A percentile compares a stretch with the other conserved stretches of the same genome.
phyloP scores from a whole-genome alignment of 2,329 filamentous ascomycete species.

The Beauveria asiatica region DNA sequence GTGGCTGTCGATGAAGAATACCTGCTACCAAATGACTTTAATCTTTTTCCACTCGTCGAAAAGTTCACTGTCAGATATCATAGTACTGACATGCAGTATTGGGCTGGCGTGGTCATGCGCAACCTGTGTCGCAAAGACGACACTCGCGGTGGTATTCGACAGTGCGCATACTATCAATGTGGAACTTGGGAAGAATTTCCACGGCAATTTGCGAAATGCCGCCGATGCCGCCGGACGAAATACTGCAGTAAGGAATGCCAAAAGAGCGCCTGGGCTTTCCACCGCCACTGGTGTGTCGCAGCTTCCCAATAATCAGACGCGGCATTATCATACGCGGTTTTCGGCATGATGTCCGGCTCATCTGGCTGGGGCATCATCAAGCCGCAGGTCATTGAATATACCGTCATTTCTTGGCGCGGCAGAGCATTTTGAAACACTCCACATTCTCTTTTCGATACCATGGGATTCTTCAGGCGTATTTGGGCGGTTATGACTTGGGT shows the following conservation, averaged over 20 bases:
- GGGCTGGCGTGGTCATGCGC: slow-evolving; percentile 97
- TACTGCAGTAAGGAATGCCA: slow-evolving; percentile 99
- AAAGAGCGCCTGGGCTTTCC: slow-evolving; percentile 97
- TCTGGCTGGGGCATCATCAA: slow-evolving; percentile 1
- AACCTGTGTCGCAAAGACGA: slow-evolving; percentile 98
- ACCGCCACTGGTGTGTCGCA: slow-evolving; percentile 93
- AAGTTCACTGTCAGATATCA: slow-evolving; percentile 96
- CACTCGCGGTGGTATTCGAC: slow-evolving; percentile 82
- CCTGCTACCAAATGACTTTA: slow-evolving; percentile 85
- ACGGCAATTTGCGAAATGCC: slow-evolving; percentile 95
- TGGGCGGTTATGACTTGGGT: slow-evolving; percentile 4
- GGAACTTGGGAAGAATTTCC: slow-evolving; percentile 98
- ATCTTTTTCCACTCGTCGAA: slow-evolving; percentile 96
- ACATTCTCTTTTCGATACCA: slow-evolving; percentile 38
- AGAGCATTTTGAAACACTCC: slow-evolving; percentile 32
- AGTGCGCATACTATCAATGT: slow-evolving; percentile 97
- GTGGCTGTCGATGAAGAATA: slow-evolving; percentile 77
- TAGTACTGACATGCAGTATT: slow-evolving; percentile 97
- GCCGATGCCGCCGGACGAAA: slow-evolving; percentile 90
- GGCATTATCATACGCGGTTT: background rate
- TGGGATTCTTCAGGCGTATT: slow-evolving; percentile 19
- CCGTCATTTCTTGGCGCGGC: slow-evolving; percentile 32
- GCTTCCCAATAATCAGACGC: slow-evolving; percentile 42
- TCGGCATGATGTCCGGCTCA: slow-evolving; percentile 20
- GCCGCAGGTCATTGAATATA: slow-evolving; percentile 21